phyloP scores from a whole-genome alignment of 2,329 filamentous ascomycete species.

The Penicillium sp. region DNA sequence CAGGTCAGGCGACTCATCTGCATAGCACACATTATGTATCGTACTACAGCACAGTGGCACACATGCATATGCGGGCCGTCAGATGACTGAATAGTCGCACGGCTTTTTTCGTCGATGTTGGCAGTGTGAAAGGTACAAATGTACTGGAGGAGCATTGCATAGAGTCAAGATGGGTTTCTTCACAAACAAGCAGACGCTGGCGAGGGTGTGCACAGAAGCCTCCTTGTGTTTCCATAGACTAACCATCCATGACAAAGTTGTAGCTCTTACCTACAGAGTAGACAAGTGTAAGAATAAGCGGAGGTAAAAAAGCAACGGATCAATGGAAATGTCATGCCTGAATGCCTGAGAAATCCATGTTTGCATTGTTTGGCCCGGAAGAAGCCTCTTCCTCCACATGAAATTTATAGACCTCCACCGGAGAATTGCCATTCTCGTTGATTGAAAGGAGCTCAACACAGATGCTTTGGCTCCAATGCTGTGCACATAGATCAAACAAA shows the following conservation, averaged over 20 bases:
- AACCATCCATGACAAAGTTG: too few relatives aligned
- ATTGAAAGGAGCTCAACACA: not conserved
- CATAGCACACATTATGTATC: not conserved
- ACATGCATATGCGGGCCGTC: not conserved
- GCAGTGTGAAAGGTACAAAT: too few relatives aligned
- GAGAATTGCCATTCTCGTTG: constrained; percentile 2
- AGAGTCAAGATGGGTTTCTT: too few relatives aligned
- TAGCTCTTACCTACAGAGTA: not conserved
- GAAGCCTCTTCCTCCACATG: constrained; percentile 3
- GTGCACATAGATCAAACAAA: not conserved
- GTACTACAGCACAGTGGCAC: not conserved
- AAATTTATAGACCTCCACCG: not conserved
- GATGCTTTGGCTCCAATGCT: not conserved
- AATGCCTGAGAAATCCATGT: not conserved
- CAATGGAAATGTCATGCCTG: too few relatives aligned
- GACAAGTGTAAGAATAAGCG: too few relatives aligned
- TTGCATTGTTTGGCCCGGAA: constrained; percentile 2
- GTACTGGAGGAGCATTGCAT: too few relatives aligned
- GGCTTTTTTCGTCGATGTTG: too few relatives aligned
- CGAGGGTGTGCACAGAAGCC: not conserved
- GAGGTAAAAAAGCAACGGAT: too few relatives aligned
- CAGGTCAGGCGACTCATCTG: not conserved
- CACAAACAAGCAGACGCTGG: not conserved
- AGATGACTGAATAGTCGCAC: not conserved
- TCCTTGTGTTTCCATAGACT: not conserved